A percentile compares a stretch with the other conserved stretches of the same genome.
Evolutionary conservation across 2,329 filamentous ascomycete species (phyloP).

Genomic region (Colletotrichum nymphaeae): DNA sequence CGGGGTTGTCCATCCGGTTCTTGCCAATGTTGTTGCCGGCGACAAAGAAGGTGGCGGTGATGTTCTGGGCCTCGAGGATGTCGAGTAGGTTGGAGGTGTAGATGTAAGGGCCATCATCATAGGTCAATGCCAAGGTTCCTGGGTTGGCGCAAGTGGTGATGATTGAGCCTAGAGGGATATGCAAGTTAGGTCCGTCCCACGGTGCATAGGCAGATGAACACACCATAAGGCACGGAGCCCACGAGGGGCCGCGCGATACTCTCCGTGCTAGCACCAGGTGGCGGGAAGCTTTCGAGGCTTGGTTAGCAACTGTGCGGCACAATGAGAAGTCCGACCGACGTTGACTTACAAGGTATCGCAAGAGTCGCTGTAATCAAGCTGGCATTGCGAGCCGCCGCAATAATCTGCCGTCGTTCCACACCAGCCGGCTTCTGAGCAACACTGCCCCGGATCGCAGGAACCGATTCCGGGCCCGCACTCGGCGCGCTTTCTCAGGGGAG

Average conservation of each 20-base stretch:
- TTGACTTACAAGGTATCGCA: constrained; percentile 54
- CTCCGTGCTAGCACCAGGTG: constrained; percentile 46
- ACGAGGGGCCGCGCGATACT: constrained; percentile 44
- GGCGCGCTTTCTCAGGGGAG: constrained; percentile 34
- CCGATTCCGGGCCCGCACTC: constrained; percentile 50
- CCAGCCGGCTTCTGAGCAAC: constrained; percentile 51
- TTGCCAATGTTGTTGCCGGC: constrained; percentile 55
- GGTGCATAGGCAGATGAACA: constrained; percentile 39
- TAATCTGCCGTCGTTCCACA: constrained; percentile 49
- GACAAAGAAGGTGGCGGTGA: constrained; percentile 56
- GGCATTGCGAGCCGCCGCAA: constrained; percentile 52
- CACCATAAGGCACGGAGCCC: constrained; percentile 52
- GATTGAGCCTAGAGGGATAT: constrained; percentile 40
- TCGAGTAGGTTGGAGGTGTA: constrained; percentile 57
- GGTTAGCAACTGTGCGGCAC: neutral
- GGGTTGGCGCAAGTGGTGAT: constrained; percentile 50
- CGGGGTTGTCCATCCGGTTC: constrained; percentile 52
- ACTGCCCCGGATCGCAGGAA: constrained; percentile 45
- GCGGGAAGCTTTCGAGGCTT: constrained; percentile 42
- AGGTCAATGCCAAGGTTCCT: constrained; percentile 56
- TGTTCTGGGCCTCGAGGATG: constrained; percentile 44
- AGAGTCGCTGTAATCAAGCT: constrained; percentile 51
- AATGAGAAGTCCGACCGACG: neutral
- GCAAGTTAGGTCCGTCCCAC: constrained; percentile 36
- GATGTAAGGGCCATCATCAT: constrained; percentile 58